A percentile compares a stretch with the other conserved stretches of the same genome.
Evolutionary conservation across 1,284 basidiomycete species (phyloP).

Genomic region (Boletus semigastroideus): DNA sequence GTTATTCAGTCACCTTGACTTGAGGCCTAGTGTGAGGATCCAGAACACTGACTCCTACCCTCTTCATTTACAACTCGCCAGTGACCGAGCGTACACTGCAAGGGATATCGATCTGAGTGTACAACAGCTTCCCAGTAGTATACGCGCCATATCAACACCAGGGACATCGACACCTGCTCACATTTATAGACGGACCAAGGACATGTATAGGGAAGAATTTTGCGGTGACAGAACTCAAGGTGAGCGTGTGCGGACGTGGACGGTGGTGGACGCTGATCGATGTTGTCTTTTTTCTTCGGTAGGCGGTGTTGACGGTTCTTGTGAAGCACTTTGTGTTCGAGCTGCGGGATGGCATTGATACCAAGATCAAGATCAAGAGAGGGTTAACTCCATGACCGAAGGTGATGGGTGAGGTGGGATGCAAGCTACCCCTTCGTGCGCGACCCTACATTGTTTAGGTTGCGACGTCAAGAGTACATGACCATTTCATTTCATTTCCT

Average conservation of each 20-base stretch:
- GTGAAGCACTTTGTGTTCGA: slow-evolving; percentile 24
- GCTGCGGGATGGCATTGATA: slow-evolving; percentile 17
- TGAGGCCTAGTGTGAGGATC: too few species aligned
- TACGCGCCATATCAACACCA: too few species aligned
- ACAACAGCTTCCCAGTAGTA: too few species aligned
- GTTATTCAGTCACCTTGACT: too few species aligned
- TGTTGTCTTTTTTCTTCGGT: not conserved
- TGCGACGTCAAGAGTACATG: too few species aligned
- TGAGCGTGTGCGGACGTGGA: slow-evolving; percentile 12
- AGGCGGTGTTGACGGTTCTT: slow-evolving; percentile 22
- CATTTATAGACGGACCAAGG: slow-evolving; percentile 41
- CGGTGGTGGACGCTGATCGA: not conserved
- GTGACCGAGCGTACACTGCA: too few species aligned
- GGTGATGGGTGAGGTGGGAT: slow-evolving; percentile 24
- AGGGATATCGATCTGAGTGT: too few species aligned
- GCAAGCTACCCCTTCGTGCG: slow-evolving; percentile 9
- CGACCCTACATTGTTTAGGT: not conserved
- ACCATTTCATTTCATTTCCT: too few species aligned
- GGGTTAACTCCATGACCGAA: slow-evolving; percentile 21
- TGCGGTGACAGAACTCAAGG: slow-evolving; percentile 49
- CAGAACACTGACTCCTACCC: too few species aligned
- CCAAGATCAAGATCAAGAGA: slow-evolving; percentile 17
- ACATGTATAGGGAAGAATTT: slow-evolving; percentile 43
- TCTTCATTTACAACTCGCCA: too few species aligned
- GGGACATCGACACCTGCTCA: slow-evolving; percentile 34